phyloP scores from a whole-genome alignment of 305 asterid genomes.

The Fraxinus baroniana region DNA sequence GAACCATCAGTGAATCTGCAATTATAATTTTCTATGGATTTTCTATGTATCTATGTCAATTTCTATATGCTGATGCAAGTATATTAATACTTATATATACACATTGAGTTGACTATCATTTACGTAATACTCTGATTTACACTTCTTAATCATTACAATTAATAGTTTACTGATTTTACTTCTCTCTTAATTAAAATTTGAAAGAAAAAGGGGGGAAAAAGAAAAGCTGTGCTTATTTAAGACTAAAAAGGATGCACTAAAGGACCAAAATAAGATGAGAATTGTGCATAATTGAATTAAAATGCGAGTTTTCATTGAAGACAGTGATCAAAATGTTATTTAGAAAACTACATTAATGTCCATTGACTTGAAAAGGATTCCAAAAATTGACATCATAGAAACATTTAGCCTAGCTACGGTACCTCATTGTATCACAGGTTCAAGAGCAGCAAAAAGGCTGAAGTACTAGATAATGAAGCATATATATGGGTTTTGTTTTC shows the following conservation, averaged over 20 bases:
- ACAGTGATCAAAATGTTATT: conserved; percentile 25
- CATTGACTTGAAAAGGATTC: background rate
- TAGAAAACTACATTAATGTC: background rate
- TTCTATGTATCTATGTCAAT: background rate
- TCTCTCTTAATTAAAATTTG: background rate
- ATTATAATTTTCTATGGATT: background rate
- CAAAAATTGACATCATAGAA: background rate
- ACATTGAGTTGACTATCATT: background rate
- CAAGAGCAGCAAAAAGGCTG: background rate
- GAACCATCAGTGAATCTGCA: background rate
- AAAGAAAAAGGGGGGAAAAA: background rate
- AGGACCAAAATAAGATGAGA: background rate
- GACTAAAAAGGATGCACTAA: background rate
- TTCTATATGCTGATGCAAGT: background rate
- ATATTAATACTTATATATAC: background rate
- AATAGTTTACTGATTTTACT: background rate
- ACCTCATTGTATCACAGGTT: background rate
- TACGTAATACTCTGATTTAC: background rate
- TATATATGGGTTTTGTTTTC: background rate
- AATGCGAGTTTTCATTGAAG: conserved; percentile 1
- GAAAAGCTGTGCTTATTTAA: background rate
- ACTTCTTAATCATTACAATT: background rate
- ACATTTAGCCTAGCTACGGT: background rate
- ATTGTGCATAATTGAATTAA: background rate
- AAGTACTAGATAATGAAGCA: background rate